These are phyloP conservation scores for Adansonia digitata DNA, from an alignment of 345 rosid species.

Conservation along the genomic window DNA sequence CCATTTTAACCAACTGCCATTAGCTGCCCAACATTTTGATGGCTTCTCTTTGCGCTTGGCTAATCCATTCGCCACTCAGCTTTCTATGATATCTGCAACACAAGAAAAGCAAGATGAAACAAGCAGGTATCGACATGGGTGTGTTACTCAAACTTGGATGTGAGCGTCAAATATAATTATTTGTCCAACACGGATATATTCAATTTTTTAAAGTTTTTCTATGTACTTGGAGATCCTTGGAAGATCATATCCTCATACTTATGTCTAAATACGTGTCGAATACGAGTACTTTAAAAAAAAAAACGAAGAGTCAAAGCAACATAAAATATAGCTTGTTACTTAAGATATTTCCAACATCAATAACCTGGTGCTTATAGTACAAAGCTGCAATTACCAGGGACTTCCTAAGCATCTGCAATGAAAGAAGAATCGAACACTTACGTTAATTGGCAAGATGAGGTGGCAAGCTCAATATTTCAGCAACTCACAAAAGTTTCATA, in stretches of 20 bases:
- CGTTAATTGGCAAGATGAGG: not conserved
- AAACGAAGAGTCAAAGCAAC: no score
- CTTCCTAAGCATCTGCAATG: slow-evolving; percentile 25
- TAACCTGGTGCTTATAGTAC: slow-evolving; percentile 21
- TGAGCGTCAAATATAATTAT: no score
- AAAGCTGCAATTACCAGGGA: not conserved
- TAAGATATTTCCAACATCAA: not conserved
- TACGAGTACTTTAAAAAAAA: no score
- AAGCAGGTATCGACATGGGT: no score
- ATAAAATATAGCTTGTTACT: not conserved
- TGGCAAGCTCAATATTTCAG: not conserved
- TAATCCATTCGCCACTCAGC: not conserved
- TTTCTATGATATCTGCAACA: not conserved
- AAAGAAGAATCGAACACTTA: slow-evolving; percentile 5
- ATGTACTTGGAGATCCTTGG: no score
- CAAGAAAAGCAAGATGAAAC: not conserved
- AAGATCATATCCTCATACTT: no score
- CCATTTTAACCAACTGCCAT: not conserved
- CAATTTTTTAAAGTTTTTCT: no score
- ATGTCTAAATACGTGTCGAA: no score
- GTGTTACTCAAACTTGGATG: no score
- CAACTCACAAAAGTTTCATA: not conserved
- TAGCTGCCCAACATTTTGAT: not conserved
- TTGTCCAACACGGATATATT: no score
- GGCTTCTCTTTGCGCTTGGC: not conserved